A percentile compares a stretch with the other conserved stretches of the same genome.
Conservation (phyloP, 208 protist genomes). For the Trypanosoma grayi region DNA sequence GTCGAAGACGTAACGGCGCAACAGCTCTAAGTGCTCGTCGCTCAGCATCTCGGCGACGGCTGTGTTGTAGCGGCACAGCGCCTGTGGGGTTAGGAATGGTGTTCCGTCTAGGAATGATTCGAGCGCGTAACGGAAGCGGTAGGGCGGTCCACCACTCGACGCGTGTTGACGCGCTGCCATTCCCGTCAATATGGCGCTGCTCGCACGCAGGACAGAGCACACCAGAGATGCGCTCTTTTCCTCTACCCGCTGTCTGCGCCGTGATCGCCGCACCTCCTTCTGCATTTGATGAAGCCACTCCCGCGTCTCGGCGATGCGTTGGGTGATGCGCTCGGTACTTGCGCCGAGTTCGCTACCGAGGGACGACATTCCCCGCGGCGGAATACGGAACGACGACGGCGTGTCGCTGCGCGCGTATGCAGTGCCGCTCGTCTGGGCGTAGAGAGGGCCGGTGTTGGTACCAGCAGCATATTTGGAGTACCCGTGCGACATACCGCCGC, state of each 20-base stretch:
- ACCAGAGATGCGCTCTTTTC: constrained; percentile 16
- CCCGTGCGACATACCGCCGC: neutral
- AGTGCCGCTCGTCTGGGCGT: neutral
- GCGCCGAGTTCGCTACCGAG: constrained; percentile 14
- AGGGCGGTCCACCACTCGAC: no score
- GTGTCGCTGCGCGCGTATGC: constrained; percentile 12
- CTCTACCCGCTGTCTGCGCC: constrained; percentile 11
- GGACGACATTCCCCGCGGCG: constrained; percentile 10
- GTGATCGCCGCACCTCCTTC: constrained; percentile 32
- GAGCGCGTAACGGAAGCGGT: constrained; percentile 10
- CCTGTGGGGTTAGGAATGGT: constrained; percentile 55
- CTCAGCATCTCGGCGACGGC: constrained; percentile 61
- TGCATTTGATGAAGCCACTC: constrained; percentile 59
- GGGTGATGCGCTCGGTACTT: constrained; percentile 4
- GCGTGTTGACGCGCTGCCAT: neutral
- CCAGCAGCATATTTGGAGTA: neutral
- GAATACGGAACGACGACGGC: constrained; percentile 24
- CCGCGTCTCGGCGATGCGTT: constrained; percentile 45
- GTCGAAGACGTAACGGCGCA: constrained; percentile 62
- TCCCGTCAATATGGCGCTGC: constrained; percentile 21
- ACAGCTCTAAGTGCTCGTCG: constrained; percentile 64
- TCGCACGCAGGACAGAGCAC: constrained; percentile 22
- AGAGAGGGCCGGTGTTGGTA: neutral
- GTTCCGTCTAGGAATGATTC: constrained; percentile 75
- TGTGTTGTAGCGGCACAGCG: constrained; percentile 75